These are phyloP conservation scores for Candida neerlandica DNA, from an alignment of 1,139 yeast species.

Conservation along the genomic window DNA sequence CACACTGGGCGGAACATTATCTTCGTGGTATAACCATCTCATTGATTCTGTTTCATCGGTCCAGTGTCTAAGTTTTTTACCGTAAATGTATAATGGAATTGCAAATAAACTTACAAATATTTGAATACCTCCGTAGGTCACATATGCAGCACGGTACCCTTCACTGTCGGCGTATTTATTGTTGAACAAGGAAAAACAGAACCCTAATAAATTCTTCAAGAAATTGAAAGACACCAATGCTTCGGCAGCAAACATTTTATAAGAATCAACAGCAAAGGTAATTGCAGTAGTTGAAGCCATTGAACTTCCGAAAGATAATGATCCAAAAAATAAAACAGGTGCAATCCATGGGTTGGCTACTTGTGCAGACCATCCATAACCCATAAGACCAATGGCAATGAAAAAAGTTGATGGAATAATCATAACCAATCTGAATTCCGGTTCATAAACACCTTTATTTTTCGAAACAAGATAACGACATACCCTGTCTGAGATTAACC, in stretches of 20 bases:
- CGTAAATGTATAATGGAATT: slow-evolving; percentile 57
- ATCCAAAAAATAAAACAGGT: slow-evolving; percentile 58
- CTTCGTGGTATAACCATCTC: slow-evolving; percentile 33
- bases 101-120: slow-evolving; percentile 50
- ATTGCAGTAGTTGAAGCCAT: slow-evolving; percentile 65
- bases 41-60: slow-evolving; percentile 45
- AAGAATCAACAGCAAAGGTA: slow-evolving; percentile 61
- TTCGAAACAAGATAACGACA: slow-evolving; percentile 37
- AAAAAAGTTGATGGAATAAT: slow-evolving; percentile 51
- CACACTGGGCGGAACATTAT: slow-evolving; percentile 20
- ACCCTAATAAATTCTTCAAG: slow-evolving; percentile 57
- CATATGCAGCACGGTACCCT: slow-evolving; percentile 52
- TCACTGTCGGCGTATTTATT: slow-evolving; percentile 42
- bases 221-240: slow-evolving; percentile 59
- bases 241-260: slow-evolving; percentile 61
- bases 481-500: slow-evolving; percentile 50
- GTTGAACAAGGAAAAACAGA: slow-evolving; percentile 59
- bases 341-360: slow-evolving; percentile 57
- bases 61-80: slow-evolving; percentile 55
- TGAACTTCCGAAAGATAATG: slow-evolving; percentile 60
- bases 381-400: slow-evolving; percentile 55
- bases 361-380: slow-evolving; percentile 62
- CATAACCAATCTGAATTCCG: slow-evolving; percentile 62
- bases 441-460: slow-evolving; percentile 62
- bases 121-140: slow-evolving; percentile 58